phyloP scores from a whole-genome alignment of 2,329 filamentous ascomycete species.

The Diaporthe vaccinii region DNA sequence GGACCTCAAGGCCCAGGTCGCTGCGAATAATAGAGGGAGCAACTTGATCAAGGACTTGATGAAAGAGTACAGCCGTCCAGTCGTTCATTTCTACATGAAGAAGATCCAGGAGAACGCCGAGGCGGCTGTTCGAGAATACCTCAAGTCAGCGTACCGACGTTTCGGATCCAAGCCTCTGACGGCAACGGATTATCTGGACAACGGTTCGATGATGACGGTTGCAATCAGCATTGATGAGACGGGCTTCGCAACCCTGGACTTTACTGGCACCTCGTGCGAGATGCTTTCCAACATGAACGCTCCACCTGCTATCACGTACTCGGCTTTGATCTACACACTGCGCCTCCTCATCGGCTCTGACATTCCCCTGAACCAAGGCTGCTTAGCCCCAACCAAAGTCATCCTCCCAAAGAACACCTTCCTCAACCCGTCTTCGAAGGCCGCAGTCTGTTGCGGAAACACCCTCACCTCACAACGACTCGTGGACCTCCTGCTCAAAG shows the following conservation, averaged over 20 bases:
- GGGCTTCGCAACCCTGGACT: slow-evolving; percentile 52
- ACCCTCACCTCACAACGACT: slow-evolving; percentile 40
- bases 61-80: slow-evolving; percentile 50
- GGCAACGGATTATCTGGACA: slow-evolving; percentile 53
- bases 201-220: slow-evolving; percentile 52
- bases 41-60: slow-evolving; percentile 51
- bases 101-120: slow-evolving; percentile 59
- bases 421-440: slow-evolving; percentile 49
- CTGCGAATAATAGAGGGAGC: slow-evolving; percentile 58
- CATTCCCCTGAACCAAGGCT: slow-evolving; percentile 55
- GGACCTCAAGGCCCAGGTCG: slow-evolving; percentile 59
- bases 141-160: slow-evolving; percentile 55
- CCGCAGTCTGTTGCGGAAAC: slow-evolving; percentile 44
- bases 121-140: slow-evolving; percentile 49
- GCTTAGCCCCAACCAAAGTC: slow-evolving; percentile 50
- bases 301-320: slow-evolving; percentile 53
- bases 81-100: slow-evolving; percentile 55
- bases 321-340: slow-evolving; percentile 54
- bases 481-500: slow-evolving; percentile 42
- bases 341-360: slow-evolving; percentile 51
- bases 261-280: slow-evolving; percentile 51
- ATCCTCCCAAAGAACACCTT: slow-evolving; percentile 49
- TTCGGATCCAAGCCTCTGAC: slow-evolving; percentile 53
- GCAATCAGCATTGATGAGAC: slow-evolving; percentile 48
- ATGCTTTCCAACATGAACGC: slow-evolving; percentile 53